Evolutionary conservation across 352 stramenopile species (phyloP).

Genomic region (Globisporangium ultimum): DNA sequence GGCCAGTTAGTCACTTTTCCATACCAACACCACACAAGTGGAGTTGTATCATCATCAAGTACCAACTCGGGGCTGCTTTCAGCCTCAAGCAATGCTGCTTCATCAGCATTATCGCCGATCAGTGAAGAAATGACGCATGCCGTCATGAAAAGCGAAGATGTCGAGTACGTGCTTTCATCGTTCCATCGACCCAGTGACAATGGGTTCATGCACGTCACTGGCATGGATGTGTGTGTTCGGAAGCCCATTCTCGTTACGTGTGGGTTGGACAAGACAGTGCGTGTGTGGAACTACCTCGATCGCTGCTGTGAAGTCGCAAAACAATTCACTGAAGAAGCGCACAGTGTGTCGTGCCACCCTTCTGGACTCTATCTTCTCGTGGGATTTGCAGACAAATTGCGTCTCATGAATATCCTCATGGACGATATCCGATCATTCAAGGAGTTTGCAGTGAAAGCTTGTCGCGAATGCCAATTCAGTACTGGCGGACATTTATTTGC

Average conservation of each 20-base stretch:
- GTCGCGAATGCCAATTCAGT: slow-evolving; percentile 79
- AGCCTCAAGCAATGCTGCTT: slow-evolving; percentile 8
- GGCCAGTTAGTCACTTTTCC: slow-evolving; percentile 71
- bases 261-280: slow-evolving; percentile 83
- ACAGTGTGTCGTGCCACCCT: slow-evolving; percentile 89
- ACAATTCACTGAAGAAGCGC: slow-evolving; percentile 86
- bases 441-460: slow-evolving; percentile 83
- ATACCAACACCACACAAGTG: slow-evolving; percentile 47
- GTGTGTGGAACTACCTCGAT: slow-evolving; percentile 94
- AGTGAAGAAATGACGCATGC: slow-evolving; percentile 17
- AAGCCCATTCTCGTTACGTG: slow-evolving; percentile 92
- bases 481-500: slow-evolving; percentile 92
- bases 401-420: slow-evolving; percentile 91
- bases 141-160: slow-evolving; percentile 52
- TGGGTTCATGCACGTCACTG: slow-evolving; percentile 61
- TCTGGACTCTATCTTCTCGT: slow-evolving; percentile 88
- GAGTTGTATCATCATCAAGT: slow-evolving; percentile 12
- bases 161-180: slow-evolving; percentile 62
- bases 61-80: slow-evolving; percentile 16
- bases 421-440: slow-evolving; percentile 87
- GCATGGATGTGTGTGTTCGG: slow-evolving; percentile 91
- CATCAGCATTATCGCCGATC: slow-evolving; percentile 9
- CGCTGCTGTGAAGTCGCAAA: slow-evolving; percentile 85
- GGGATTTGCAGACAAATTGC: slow-evolving; percentile 89
- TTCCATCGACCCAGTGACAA: slow-evolving; percentile 71